Evolutionary conservation across 2,329 filamentous ascomycete species (phyloP).

Genomic region (Fusarium duplospermum): DNA sequence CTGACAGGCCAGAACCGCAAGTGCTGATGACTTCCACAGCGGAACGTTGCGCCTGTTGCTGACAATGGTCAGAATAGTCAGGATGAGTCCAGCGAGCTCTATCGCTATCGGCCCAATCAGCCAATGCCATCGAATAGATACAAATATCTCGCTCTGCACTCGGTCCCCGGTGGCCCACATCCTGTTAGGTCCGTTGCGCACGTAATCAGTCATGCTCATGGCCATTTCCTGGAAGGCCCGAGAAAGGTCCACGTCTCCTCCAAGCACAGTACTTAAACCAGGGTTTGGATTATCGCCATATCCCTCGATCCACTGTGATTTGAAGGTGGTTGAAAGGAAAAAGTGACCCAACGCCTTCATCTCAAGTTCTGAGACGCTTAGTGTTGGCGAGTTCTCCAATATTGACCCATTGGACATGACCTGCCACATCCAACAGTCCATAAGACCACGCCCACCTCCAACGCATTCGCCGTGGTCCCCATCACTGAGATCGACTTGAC

Average conservation of each 20-base stretch:
- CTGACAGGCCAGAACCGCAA: slow-evolving; percentile 5
- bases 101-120: slow-evolving; percentile 2
- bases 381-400: neutral
- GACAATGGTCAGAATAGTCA: slow-evolving; percentile 6
- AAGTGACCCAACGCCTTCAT: neutral
- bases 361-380: neutral
- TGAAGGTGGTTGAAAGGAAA: neutral
- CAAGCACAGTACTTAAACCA: slow-evolving; percentile 10
- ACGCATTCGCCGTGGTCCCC: neutral
- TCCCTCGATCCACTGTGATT: slow-evolving; percentile 7
- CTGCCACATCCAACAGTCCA: neutral
- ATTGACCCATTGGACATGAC: neutral
- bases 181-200: slow-evolving; percentile 10
- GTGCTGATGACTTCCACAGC: slow-evolving; percentile 23
- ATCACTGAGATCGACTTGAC: neutral
- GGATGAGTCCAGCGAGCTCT: neutral
- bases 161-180: neutral
- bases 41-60: slow-evolving; percentile 9
- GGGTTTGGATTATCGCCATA: slow-evolving; percentile 7
- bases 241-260: slow-evolving; percentile 10
- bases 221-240: slow-evolving; percentile 10
- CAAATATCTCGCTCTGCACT: slow-evolving; percentile 2
- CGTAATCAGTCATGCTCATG: slow-evolving; percentile 17
- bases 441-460: neutral
- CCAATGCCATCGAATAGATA: slow-evolving; percentile 12